A percentile compares a stretch with the other conserved stretches of the same genome.
Evolutionary conservation across 805 yeast genomes (phyloP).

Genomic region (Danielia oregonensis): DNA sequence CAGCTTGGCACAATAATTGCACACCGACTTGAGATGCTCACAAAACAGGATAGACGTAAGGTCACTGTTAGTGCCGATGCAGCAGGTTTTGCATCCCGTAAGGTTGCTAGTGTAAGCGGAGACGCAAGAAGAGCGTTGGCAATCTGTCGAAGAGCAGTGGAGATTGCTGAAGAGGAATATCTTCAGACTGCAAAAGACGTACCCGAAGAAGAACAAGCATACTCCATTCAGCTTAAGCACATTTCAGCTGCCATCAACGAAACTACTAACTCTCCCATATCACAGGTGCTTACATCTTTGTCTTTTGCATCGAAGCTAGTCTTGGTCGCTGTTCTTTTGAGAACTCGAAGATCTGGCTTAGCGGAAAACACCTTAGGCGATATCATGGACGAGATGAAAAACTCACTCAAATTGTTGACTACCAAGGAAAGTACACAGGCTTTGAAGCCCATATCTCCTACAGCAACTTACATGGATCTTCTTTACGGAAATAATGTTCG

Average conservation of each 20-base stretch:
- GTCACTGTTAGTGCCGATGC: slow-evolving; percentile 64
- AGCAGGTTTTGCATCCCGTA: slow-evolving; percentile 85
- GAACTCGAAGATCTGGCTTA: slow-evolving; percentile 62
- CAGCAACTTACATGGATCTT: slow-evolving; percentile 17
- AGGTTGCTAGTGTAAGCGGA: slow-evolving; percentile 94
- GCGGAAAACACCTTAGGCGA: slow-evolving; percentile 75
- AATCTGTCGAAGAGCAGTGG: slow-evolving; percentile 85
- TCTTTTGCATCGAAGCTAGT: slow-evolving; percentile 71
- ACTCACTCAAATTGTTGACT: slow-evolving; percentile 42
- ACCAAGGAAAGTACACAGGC: slow-evolving; percentile 19
- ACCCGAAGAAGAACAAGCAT: slow-evolving; percentile 32
- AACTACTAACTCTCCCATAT: slow-evolving; percentile 71
- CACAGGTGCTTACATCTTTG: slow-evolving; percentile 52
- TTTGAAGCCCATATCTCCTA: slow-evolving; percentile 14
- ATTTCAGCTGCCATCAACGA: slow-evolving; percentile 78
- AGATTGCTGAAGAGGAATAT: slow-evolving; percentile 70
- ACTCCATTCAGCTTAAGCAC: slow-evolving; percentile 65
- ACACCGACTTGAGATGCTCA: slow-evolving; percentile 54
- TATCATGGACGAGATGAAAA: slow-evolving; percentile 70
- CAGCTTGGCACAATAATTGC: slow-evolving; percentile 75
- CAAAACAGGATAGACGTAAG: slow-evolving; percentile 34
- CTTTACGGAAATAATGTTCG: slow-evolving; percentile 40
- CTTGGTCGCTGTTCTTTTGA: slow-evolving; percentile 61
- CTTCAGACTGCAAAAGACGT: slow-evolving; percentile 23
- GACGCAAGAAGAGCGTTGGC: slow-evolving; percentile 93